Conservation (phyloP, 495 filamentous ascomycete species). For the Aspergillus coremiiformis region DNA sequence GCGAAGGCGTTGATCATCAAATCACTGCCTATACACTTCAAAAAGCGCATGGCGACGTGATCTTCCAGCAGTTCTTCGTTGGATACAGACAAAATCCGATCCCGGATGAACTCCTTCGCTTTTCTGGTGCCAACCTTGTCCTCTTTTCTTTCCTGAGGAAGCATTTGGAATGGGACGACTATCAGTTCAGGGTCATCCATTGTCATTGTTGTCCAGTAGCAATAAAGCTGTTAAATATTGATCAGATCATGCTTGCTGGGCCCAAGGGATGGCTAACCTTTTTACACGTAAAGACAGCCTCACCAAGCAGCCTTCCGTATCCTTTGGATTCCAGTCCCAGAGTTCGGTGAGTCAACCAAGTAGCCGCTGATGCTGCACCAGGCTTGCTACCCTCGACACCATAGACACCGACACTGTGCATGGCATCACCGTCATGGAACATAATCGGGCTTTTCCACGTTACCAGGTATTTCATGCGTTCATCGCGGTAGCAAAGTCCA, state of each 20-base stretch:
- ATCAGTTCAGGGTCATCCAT: constrained; percentile 21
- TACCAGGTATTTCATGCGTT: constrained; percentile 36
- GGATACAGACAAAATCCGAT: too few relatives aligned
- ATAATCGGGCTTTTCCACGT: constrained; percentile 43
- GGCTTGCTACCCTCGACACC: constrained; percentile 45
- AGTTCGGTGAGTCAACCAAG: constrained; percentile 32
- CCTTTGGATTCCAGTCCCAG: constrained; percentile 31
- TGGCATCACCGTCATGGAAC: constrained; percentile 16
- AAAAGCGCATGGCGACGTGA: background rate
- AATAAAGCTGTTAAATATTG: constrained; percentile 27
- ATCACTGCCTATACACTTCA: background rate
- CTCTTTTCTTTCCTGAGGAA: background rate
- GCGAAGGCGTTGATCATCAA: background rate
- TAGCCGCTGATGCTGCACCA: constrained; percentile 35
- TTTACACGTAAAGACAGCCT: constrained; percentile 30
- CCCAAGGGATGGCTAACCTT: constrained; percentile 11
- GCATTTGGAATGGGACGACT: constrained; percentile 31
- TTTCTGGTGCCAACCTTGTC: background rate
- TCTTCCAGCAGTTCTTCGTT: background rate
- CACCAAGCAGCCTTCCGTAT: constrained; percentile 33
- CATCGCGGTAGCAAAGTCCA: constrained; percentile 38
- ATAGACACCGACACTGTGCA: constrained; percentile 36
- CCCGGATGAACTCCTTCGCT: too few relatives aligned
- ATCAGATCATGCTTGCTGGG: background rate
- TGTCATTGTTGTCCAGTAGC: constrained; percentile 35